phyloP scores from a whole-genome alignment of 768 basidiomycete species.

The Podaxis pistillaris region DNA sequence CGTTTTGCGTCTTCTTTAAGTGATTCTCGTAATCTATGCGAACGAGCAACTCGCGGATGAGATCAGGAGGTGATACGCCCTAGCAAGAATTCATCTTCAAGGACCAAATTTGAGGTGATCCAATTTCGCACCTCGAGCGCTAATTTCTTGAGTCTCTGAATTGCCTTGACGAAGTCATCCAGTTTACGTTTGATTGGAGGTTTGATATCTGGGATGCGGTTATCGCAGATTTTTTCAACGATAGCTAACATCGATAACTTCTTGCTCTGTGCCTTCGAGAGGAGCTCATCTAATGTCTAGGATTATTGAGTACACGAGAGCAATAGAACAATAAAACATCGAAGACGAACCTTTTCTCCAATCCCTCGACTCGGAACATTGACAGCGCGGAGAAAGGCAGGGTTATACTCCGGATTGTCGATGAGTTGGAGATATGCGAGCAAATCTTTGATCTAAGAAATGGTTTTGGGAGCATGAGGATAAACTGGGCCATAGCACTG shows the following conservation, averaged over 20 bases:
- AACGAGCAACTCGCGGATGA: slow-evolving; percentile 59
- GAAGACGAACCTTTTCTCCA: slow-evolving; percentile 67
- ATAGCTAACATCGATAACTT: slow-evolving; percentile 56
- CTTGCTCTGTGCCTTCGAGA: slow-evolving; percentile 47
- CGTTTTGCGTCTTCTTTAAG: slow-evolving; percentile 67
- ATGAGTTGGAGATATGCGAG: slow-evolving; percentile 80
- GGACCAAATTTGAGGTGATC: neutral
- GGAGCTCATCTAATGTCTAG: slow-evolving; percentile 63
- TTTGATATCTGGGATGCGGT: slow-evolving; percentile 61
- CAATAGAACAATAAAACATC: neutral
- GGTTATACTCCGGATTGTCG: slow-evolving; percentile 66
- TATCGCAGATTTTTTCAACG: slow-evolving; percentile 63
- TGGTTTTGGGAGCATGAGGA: neutral
- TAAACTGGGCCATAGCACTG: slow-evolving; percentile 14
- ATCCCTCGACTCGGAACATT: slow-evolving; percentile 73
- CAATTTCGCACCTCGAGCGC: slow-evolving; percentile 47
- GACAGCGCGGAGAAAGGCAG: slow-evolving; percentile 70
- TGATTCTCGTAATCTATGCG: slow-evolving; percentile 65
- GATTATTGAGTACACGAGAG: neutral
- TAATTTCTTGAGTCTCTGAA: slow-evolving; percentile 49
- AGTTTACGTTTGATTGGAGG: slow-evolving; percentile 66
- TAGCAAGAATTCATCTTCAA: slow-evolving; percentile 23
- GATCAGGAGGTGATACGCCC: slow-evolving; percentile 59
- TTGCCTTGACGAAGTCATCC: slow-evolving; percentile 53
- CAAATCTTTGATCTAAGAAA: slow-evolving; percentile 69